phyloP scores from a whole-genome alignment of 768 basidiomycete species.

The Leucocoprinus birnbaumii region DNA sequence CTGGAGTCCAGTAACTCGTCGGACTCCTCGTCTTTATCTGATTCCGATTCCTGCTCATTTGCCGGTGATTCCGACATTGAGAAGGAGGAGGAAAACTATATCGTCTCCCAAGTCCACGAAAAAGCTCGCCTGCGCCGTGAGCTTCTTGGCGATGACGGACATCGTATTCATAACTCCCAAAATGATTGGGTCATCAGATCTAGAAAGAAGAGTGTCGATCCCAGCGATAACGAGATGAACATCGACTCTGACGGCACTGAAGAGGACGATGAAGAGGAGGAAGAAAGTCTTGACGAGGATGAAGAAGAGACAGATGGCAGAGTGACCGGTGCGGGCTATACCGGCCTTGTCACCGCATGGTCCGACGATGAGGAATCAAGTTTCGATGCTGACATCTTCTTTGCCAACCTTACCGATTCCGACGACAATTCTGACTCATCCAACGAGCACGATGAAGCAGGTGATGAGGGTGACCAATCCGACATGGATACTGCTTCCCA shows the following conservation, averaged over 20 bases:
- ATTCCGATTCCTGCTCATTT: conserved; percentile 43
- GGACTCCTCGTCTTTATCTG: conserved; percentile 48
- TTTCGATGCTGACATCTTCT: conserved; percentile 84
- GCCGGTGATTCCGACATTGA: conserved; percentile 55
- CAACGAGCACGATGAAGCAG: conserved; percentile 16
- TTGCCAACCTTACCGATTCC: conserved; percentile 54
- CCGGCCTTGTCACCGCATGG: conserved; percentile 74
- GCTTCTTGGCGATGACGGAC: conserved; percentile 49
- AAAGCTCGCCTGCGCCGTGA: conserved; percentile 60
- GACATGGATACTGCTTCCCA: conserved; percentile 28
- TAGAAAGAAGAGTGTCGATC: conserved; percentile 67
- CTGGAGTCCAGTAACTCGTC: conserved; percentile 35
- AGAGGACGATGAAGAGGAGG: conserved; percentile 53
- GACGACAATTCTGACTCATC: conserved; percentile 15
- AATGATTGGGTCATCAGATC: conserved; percentile 66
- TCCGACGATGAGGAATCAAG: conserved; percentile 75
- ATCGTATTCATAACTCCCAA: conserved; percentile 28
- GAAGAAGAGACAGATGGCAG: conserved; percentile 30
- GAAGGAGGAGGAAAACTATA: conserved; percentile 61
- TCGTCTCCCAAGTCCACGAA: conserved; percentile 43
- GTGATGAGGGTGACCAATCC: conserved; percentile 45
- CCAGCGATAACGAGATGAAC: conserved; percentile 63
- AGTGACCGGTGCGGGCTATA: conserved; percentile 33
- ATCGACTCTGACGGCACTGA: conserved; percentile 58
- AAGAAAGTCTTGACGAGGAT: conserved; percentile 38